Base-by-base conservation (phyloP, 208 protist genomes). In the Trypanosoma vivax region DNA sequence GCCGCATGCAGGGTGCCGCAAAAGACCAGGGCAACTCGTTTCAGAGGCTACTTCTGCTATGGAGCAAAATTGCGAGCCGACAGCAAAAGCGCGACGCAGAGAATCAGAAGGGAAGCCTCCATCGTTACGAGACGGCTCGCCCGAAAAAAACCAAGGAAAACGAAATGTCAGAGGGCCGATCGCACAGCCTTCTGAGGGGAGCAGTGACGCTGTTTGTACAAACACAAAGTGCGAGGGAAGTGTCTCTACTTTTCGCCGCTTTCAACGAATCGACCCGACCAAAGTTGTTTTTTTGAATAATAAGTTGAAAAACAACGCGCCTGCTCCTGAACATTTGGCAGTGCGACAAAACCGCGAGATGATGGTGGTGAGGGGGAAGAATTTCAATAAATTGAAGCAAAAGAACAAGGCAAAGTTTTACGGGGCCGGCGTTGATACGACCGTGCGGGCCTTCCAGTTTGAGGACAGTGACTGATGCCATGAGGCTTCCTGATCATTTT, bases 371-470 rank as follows among this genome's bases (percentile, higher is more conserved):
- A 88, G 82, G 49, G 85, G 85, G 5, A 92, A 92, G 53, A 57
- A 69, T 38, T 92, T 92, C 62, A 92, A 90, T 55, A 92, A 92
- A 52, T 71, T 88, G 37, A 92, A 92, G 65, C 85, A 92, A 56
- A 92, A 92, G 69, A 92, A 92, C 61, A 92, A 92, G 62, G 66
- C 65, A 16, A 92, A 90, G 61, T 79, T 92, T 34, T 92, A 92
- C 56, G 81, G 63, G 37, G 80, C 75, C 7, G 78, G 76, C 14
- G 79, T 92, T 5, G 81, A 90, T 52, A 69, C 78, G 13, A 70
- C 67, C 29, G 79, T 92, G 18, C 68, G 85, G 16, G 58, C 85
- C 3, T 92, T 79, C 57, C 73, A 90, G 64, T 89, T 92, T 57
- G 74, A 79, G n/a, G 80, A 89, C 47, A 88, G 78, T 48, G 84